Evolutionary conservation across 1,284 basidiomycete genomes (phyloP).

Genomic region (Sparassis latifolia): DNA sequence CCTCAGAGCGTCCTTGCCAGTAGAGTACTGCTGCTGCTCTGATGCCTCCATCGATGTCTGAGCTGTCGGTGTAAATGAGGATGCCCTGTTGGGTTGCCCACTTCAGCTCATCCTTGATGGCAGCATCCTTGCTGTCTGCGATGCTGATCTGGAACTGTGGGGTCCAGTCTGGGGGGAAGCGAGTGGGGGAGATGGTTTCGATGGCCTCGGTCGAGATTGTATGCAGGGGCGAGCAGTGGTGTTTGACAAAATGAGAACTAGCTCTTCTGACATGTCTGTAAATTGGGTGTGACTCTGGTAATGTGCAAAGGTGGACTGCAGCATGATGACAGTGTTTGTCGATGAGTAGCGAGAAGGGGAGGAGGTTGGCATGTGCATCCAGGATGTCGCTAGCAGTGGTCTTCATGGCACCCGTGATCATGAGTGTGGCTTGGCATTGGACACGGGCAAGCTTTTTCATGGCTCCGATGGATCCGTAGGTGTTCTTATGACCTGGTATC

Average conservation of each 20-base stretch:
- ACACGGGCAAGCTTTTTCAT: constrained; percentile 16
- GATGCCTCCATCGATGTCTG: background rate
- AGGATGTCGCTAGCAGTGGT: constrained; percentile 27
- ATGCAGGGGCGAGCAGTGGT: background rate
- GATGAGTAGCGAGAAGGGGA: background rate
- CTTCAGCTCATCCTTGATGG: background rate
- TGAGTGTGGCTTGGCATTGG: constrained; percentile 26
- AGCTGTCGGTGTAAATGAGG: background rate
- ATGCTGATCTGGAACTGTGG: background rate
- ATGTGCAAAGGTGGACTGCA: background rate
- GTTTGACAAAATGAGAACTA: background rate
- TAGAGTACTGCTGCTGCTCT: background rate
- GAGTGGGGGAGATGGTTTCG: background rate
- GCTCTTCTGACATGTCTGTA: background rate
- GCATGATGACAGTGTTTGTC: background rate
- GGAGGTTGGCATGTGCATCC: constrained; percentile 26
- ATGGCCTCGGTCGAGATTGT: background rate
- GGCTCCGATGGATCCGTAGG: constrained; percentile 8
- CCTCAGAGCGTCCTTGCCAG: background rate
- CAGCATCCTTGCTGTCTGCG: background rate
- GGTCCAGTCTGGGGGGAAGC: background rate
- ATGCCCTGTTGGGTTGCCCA: background rate
- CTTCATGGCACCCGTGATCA: constrained; percentile 29
- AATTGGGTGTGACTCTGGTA: background rate
- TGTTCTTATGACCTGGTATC: constrained; percentile 4